Conservation (phyloP, 208 protist species). For the Tritrichomonas foetus region DNA sequence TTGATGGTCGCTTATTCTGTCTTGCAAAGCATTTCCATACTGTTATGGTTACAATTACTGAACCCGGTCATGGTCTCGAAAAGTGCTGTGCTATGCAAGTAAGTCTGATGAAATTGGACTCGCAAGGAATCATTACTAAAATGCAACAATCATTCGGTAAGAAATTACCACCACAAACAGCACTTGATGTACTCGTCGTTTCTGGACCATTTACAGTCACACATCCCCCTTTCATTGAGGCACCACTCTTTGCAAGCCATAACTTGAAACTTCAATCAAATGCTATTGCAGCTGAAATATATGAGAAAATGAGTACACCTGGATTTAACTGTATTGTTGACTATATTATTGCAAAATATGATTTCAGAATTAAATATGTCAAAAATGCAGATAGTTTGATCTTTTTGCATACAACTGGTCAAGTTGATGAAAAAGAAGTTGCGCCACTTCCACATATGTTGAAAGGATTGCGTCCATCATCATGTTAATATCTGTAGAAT, state of each 20-base stretch:
- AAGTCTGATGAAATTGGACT: not conserved
- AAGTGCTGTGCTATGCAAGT: slow-evolving; percentile 15
- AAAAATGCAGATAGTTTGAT: not conserved
- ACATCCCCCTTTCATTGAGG: not conserved
- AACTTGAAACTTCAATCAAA: not conserved
- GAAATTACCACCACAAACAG: not conserved
- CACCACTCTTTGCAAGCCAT: not conserved
- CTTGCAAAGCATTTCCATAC: not conserved
- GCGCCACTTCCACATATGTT: not conserved
- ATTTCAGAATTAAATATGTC: not conserved
- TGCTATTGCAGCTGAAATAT: not conserved
- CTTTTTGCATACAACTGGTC: not conserved
- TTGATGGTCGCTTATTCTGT: not conserved
- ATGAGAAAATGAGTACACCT: not conserved
- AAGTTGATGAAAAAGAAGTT: not conserved
- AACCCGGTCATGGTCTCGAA: not conserved
- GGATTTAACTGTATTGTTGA: not conserved
- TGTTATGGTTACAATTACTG: not conserved
- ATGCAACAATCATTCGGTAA: not conserved
- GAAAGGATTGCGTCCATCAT: not conserved
- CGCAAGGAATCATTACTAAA: not conserved
- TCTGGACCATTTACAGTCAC: slow-evolving; percentile 18
- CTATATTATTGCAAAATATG: not conserved
- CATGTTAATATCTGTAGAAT: no score
- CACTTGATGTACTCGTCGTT: not conserved